phyloP scores from a whole-genome alignment of 1,139 yeast species.

The Hyphopichia burtonii region DNA sequence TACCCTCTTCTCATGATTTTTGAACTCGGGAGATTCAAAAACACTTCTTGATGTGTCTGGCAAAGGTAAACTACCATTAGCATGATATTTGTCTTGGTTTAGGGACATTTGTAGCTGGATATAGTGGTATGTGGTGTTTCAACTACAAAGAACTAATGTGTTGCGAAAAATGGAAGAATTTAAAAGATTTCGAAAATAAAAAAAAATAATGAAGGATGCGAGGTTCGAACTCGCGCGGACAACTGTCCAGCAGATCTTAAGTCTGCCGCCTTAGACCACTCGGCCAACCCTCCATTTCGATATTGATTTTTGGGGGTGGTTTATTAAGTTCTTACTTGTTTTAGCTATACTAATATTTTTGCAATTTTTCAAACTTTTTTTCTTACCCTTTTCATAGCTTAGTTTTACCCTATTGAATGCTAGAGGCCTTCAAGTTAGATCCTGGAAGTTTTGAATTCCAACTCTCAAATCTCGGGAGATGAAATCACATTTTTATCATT shows the following conservation, averaged over 20 bases:
- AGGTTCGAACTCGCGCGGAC: slow-evolving; percentile 89
- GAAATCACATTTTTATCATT: no score
- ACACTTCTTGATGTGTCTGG: not conserved
- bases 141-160: not conserved
- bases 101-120: not conserved
- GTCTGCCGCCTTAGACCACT: slow-evolving; percentile 59
- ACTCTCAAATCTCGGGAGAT: no score
- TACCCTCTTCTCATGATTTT: not conserved
- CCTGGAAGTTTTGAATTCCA: no score
- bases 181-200: no score
- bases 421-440: no score
- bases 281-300: slow-evolving; percentile 50
- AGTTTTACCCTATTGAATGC: no score
- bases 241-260: slow-evolving; percentile 52
- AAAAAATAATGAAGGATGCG: slow-evolving; percentile 69
- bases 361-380: no score
- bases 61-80: not conserved
- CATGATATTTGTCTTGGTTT: not conserved
- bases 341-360: no score
- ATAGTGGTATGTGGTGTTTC: not conserved
- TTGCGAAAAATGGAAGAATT: no score
- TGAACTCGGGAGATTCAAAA: not conserved
- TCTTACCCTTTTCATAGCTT: no score
- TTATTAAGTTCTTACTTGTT: no score
- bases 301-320: no score